Conservation (phyloP, 1,284 basidiomycete species). For the Ustilago xerochloae region DNA sequence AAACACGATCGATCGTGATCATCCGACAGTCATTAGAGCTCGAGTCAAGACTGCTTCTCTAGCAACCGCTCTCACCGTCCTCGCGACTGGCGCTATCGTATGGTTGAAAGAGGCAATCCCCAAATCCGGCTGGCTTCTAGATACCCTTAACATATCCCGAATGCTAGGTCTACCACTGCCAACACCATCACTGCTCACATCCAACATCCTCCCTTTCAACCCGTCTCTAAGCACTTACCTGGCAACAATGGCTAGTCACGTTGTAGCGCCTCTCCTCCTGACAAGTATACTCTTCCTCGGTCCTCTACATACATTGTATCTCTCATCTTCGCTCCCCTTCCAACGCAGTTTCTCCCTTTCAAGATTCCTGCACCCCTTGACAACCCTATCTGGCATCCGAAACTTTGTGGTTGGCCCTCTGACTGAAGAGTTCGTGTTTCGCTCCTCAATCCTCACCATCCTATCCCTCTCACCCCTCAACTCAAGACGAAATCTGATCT, state of each 20-base stretch:
- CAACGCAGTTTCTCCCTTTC: conserved; percentile 69
- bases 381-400: conserved; percentile 75
- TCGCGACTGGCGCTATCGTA: conserved; percentile 24
- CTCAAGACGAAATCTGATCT: conserved; percentile 75
- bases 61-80: conserved; percentile 22
- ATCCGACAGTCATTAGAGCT: conserved; percentile 47
- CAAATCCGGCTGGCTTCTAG: conserved; percentile 22
- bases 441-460: conserved; percentile 82
- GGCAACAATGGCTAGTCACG: background rate
- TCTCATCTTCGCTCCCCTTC: conserved; percentile 75
- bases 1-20: conserved; percentile 35
- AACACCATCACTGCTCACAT: conserved; percentile 37
- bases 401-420: conserved; percentile 85
- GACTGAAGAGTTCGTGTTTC: conserved; percentile 92
- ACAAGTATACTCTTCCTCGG: conserved; percentile 85
- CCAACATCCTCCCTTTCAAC: conserved; percentile 39
- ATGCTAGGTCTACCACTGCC: conserved; percentile 55
- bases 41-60: conserved; percentile 44
- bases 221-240: conserved; percentile 29
- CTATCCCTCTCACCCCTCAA: conserved; percentile 78
- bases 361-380: conserved; percentile 70
- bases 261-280: conserved; percentile 66
- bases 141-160: conserved; percentile 27
- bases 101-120: conserved; percentile 17
- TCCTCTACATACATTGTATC: conserved; percentile 77